These are phyloP conservation scores for Musa beccarii DNA, from an alignment of 176 grass and related monocot species.

Conservation along the genomic window DNA sequence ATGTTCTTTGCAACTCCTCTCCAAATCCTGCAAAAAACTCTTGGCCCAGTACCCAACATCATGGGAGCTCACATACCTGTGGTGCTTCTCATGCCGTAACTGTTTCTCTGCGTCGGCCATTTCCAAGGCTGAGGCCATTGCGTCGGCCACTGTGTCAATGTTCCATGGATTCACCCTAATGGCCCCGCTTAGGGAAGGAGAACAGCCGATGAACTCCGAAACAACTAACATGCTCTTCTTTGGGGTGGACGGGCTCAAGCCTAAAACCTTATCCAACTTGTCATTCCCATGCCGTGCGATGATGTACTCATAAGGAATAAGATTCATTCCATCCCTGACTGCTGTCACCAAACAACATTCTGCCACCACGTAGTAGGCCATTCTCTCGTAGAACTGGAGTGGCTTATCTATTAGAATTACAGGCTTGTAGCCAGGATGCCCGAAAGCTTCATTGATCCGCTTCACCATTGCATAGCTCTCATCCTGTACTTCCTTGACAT, in stretches of 20 bases:
- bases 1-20: conserved; percentile 72
- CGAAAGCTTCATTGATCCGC: conserved; percentile 69
- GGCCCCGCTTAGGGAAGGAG: conserved; percentile 75
- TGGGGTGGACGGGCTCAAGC: conserved; percentile 25
- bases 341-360: conserved; percentile 94
- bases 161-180: conserved; percentile 93
- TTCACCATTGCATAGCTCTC: conserved; percentile 84
- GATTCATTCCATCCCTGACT: conserved; percentile 95
- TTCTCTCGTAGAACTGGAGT: conserved; percentile 82
- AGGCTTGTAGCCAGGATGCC: conserved; percentile 58
- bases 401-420: conserved; percentile 72
- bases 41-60: conserved; percentile 95
- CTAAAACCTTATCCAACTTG: conserved; percentile 49
- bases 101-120: conserved; percentile 67
- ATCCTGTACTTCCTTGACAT: conserved; percentile 76
- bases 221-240: conserved; percentile 93
- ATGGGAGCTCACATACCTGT: conserved; percentile 76
- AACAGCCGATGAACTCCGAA: conserved; percentile 88
- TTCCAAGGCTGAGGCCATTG: conserved; percentile 74
- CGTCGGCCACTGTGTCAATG: conserved; percentile 74
- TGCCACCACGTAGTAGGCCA: conserved; percentile 81
- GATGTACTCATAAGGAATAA: conserved; percentile 86
- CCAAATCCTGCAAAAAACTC: conserved; percentile 80
- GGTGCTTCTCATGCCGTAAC: conserved; percentile 75
- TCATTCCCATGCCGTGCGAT: conserved; percentile 83